Percentiles rank a stretch among this genome's conserved stretches.
These are phyloP conservation scores for Malus hybrid DNA, from an alignment of 331 rosid genomes.

Conservation along the genomic window DNA sequence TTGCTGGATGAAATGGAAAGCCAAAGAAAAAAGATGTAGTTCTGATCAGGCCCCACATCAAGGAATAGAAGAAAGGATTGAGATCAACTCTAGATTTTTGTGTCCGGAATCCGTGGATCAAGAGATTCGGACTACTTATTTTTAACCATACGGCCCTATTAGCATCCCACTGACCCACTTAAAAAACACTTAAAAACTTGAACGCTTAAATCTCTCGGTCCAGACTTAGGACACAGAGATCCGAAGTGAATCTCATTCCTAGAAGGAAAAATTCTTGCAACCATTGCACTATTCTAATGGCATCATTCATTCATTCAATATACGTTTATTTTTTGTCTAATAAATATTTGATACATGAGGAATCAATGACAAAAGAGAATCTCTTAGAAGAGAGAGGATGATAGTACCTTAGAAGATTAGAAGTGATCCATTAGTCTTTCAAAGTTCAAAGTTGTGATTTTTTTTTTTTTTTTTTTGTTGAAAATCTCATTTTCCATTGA, in stretches of 20 bases:
- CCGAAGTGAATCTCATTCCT: too few species aligned
- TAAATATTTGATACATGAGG: not conserved
- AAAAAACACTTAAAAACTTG: too few species aligned
- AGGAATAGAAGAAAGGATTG: not conserved
- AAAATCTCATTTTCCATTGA: not conserved
- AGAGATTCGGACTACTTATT: too few species aligned
- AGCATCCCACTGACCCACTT: too few species aligned
- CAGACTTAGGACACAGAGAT: too few species aligned
- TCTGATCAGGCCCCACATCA: conserved; percentile 15
- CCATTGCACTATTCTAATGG: too few species aligned
- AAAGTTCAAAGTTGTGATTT: conserved; percentile 11
- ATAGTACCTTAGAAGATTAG: conserved; percentile 20
- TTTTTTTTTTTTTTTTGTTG: not conserved
- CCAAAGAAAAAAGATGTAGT: not conserved
- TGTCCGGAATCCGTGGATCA: rapidly evolving
- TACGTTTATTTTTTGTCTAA: too few species aligned
- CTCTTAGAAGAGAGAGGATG: not conserved
- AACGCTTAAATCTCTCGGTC: too few species aligned
- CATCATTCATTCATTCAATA: not conserved
- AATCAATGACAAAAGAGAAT: not conserved
- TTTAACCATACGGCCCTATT: too few species aligned
- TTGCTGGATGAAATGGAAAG: not conserved
- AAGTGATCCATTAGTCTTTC: not conserved
- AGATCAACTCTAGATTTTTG: too few species aligned
- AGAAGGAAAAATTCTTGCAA: too few species aligned